Base-by-base conservation (phyloP, 192 early-diverging fungal genomes). In the Piromyces finnis region DNA sequence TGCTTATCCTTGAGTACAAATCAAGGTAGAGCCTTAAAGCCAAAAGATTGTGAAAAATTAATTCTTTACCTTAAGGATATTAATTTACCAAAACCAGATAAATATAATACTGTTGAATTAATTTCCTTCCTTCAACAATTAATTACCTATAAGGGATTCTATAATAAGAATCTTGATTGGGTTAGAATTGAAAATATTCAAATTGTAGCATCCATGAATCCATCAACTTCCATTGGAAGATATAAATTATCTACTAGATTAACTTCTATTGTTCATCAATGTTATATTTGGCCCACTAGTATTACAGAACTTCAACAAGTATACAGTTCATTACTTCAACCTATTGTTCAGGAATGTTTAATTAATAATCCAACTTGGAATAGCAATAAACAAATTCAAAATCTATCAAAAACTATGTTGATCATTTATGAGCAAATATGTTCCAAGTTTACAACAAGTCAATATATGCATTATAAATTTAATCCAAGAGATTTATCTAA, bases 11-110 rank as follows among this genome's bases (percentile, higher is more conserved):
- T 84, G 17, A 87, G 83, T 28, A 88, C 89, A 28, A 85, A 79
- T 39, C 84, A 84, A 29, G 89, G 89, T 12, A 51, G 88, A 12
- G 83, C 87, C 14, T 77, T 90, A 41, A 84, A 88, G 29, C 89
- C 89, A 22, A 89, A 87, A 77, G 89, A 90, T 59, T 80, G 84
- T 12, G 89, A 90, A 30, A 39, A 79, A 29, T 80, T 90, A 41
- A 85, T 90, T 39, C 29, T 90, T n/a, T 90, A 89, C 82, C 85
- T 90, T 26, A 90, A 90, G 81, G 89, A 90, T 80, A 88, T 90
- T 77, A 89, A 90, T 77, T 81, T 90, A 51, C 89, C 89, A 5
- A 86, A 84, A 79, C 89, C 89, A 16, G 89, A 90, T 79, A 85
- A 88, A 39, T 90, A 90, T 78, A 88, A 86, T 78, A 90, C 89